Percentiles rank a stretch among this genome's conserved stretches.
These are phyloP conservation scores for Schizophyllum commune DNA, from an alignment of 1,284 basidiomycete species.

Conservation along the genomic window DNA sequence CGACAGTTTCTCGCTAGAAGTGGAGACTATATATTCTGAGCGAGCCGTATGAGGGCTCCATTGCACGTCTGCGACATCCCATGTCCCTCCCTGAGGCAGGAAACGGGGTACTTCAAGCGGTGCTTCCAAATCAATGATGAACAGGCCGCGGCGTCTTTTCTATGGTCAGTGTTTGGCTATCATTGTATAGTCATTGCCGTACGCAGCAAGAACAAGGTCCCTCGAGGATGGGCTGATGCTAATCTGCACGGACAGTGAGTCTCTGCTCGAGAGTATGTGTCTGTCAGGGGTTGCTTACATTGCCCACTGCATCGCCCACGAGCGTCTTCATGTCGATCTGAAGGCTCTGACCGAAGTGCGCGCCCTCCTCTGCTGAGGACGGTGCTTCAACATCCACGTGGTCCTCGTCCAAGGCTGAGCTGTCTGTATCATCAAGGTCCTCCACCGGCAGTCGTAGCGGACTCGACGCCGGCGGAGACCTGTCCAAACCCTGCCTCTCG, in stretches of 20 bases:
- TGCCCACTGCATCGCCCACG: conserved; percentile 76
- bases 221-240: conserved; percentile 74
- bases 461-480: background rate
- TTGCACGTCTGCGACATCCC: conserved; percentile 95
- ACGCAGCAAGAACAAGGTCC: conserved; percentile 77
- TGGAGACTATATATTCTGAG: conserved; percentile 89
- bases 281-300: conserved; percentile 40
- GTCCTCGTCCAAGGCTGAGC: background rate
- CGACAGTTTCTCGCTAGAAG: conserved; percentile 88
- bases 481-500: background rate
- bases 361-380: conserved; percentile 43
- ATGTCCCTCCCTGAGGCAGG: conserved; percentile 91
- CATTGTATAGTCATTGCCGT: conserved; percentile 20
- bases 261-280: conserved; percentile 2
- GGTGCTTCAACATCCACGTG: conserved; percentile 10
- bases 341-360: conserved; percentile 47
- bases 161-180: conserved; percentile 3
- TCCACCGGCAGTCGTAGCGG: background rate
- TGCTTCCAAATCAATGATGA: conserved; percentile 90
- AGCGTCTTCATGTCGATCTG: conserved; percentile 72
- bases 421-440: background rate
- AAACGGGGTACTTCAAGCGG: conserved; percentile 86
- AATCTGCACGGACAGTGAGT: conserved; percentile 42
- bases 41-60: conserved; percentile 91
- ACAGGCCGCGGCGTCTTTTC: conserved; percentile 81